Percentiles rank a stretch among this genome's conserved stretches.
Conservation (phyloP, 139 green algal genomes). For the Zygnema cylindricum region DNA sequence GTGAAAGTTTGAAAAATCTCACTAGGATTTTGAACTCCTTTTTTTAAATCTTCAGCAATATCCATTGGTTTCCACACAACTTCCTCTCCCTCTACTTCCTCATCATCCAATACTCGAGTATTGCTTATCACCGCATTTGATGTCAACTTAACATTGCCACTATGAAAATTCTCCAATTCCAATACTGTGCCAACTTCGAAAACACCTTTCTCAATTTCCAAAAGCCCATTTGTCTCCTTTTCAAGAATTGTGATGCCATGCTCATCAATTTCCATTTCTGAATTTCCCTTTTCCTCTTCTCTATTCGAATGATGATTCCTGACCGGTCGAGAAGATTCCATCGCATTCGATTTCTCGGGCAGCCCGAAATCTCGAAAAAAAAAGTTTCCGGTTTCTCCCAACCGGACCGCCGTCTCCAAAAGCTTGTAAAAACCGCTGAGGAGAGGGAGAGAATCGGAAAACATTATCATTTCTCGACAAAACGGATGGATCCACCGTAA, state of each 20-base stretch:
- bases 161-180: too few species aligned
- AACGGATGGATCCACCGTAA: slow-evolving; percentile 9
- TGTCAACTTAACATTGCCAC: too few species aligned
- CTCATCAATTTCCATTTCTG: neutral
- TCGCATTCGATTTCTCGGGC: too few species aligned
- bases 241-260: neutral
- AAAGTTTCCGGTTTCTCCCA: too few species aligned
- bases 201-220: neutral
- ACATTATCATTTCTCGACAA: neutral
- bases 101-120: neutral
- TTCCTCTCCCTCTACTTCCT: neutral
- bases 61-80: neutral
- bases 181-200: too few species aligned
- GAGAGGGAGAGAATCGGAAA: slow-evolving; percentile 7
- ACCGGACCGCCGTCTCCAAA: neutral
- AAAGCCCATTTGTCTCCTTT: neutral
- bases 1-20: too few species aligned
- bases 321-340: too few species aligned
- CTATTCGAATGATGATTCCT: too few species aligned
- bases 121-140: too few species aligned
- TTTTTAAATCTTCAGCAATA: too few species aligned
- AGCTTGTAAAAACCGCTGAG: slow-evolving; percentile 32
- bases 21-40: too few species aligned
- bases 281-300: neutral
- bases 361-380: too few species aligned